Percentiles rank a stretch among this genome's conserved stretches.
phyloP scores from a whole-genome alignment of 768 basidiomycete species.

The Mycena venus region DNA sequence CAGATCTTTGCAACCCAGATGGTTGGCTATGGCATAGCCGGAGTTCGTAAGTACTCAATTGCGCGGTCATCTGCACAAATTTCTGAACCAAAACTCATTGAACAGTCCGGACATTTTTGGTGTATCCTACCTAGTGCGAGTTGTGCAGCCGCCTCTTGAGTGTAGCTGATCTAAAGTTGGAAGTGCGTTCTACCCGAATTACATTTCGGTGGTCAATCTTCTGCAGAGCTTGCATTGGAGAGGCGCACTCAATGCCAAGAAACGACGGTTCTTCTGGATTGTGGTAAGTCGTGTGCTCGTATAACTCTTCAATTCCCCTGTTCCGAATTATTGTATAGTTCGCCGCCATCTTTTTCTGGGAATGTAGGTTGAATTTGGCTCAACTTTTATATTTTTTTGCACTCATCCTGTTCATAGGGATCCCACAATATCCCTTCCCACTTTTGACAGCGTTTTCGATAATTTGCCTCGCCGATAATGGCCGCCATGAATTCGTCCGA shows the following conservation, averaged over 20 bases:
- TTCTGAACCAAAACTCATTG: not conserved
- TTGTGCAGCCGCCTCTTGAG: not conserved
- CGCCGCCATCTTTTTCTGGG: slow-evolving; percentile 62
- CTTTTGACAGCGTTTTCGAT: slow-evolving; percentile 60
- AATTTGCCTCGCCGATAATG: slow-evolving; percentile 63
- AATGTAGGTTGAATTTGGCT: slow-evolving; percentile 33
- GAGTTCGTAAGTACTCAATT: slow-evolving; percentile 40
- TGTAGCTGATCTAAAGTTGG: not conserved
- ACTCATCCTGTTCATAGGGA: slow-evolving; percentile 24
- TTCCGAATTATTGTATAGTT: slow-evolving; percentile 37
- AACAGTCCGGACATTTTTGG: slow-evolving; percentile 61
- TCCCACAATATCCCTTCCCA: slow-evolving; percentile 42
- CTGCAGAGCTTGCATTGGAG: slow-evolving; percentile 67
- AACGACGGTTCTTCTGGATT: slow-evolving; percentile 68
- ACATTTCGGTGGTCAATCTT: slow-evolving; percentile 65
- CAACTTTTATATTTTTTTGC: not conserved
- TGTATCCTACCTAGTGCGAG: slow-evolving; percentile 65
- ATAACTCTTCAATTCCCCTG: not conserved
- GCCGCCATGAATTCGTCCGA: slow-evolving; percentile 56
- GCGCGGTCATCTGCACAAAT: not conserved
- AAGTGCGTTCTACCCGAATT: slow-evolving; percentile 64
- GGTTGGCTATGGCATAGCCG: slow-evolving; percentile 55
- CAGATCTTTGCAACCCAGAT: slow-evolving; percentile 66
- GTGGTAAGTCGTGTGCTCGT: slow-evolving; percentile 49
- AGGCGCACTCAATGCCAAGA: slow-evolving; percentile 63